Base-by-base conservation (phyloP, 2,329 filamentous ascomycete species). In the Diplocarpon mali region DNA sequence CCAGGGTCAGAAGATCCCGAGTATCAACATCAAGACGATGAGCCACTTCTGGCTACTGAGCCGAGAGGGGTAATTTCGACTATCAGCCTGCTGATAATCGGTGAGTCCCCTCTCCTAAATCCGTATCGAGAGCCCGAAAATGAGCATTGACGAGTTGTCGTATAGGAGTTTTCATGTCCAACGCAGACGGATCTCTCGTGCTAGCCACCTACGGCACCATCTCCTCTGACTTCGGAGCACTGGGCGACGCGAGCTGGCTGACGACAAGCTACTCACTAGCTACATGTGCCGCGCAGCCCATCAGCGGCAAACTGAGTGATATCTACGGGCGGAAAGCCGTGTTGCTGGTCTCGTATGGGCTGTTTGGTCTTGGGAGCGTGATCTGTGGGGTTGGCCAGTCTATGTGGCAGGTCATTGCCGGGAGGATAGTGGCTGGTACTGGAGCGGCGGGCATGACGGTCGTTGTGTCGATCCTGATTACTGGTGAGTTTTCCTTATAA, bases 181-280 rank as follows among this genome's bases (percentile, higher is more conserved):
- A 80, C 44, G 72, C 75, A 13, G 83, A 87, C 55, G 64, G 66
- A 0, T 80, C 77, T 1, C 64, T 86, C 0, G 70, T 86, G 0
- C 64, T 86, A 28, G 80, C 83, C 0, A 83, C 80, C 0, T 76
- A 82, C 46, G 72, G 74, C 1, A 67, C 66, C 3, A 78, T 81
- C 42, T 72, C 75, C 0, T 81, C 76, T 9, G 72, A 80, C 43
- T 81, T 81, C 53, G 65, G 71, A 42, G 67, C 69, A 29, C 57
- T 81, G 4, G 69, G 68, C 13, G 69, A 73, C 41, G 77, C 75
- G 3, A 76, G 69, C 47, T 78, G 76, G 74, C 57, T 78, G 10
- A 70, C 74, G 13, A 74, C 71, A 3, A 67, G 65, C 32, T 76
- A 75, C 49, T 62, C 67, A 1, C 56, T 78, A 12, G 71, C 72